Evolutionary conservation across 345 rosid genomes (phyloP).

Genomic region (Euphorbia peplus): DNA sequence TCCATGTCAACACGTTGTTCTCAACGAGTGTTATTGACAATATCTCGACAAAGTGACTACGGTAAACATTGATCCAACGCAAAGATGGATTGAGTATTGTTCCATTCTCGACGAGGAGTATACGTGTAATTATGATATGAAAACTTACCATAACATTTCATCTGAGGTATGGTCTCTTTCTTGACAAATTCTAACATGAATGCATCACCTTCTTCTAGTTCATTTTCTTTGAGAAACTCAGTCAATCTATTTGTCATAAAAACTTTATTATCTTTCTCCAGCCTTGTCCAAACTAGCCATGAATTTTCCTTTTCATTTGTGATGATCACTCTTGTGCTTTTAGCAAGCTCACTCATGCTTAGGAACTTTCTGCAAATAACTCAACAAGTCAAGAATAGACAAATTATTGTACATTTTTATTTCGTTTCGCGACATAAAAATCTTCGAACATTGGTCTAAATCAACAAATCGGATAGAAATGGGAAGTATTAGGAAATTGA

Average conservation of each 20-base stretch:
- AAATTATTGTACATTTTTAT: too few species aligned
- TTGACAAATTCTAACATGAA: conserved; percentile 5
- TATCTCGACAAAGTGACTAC: too few species aligned
- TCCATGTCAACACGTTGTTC: too few species aligned
- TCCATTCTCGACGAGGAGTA: too few species aligned
- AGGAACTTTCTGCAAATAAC: conserved; percentile 14
- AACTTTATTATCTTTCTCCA: background rate
- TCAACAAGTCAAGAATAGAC: background rate
- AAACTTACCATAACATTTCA: conserved; percentile 8
- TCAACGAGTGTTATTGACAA: too few species aligned
- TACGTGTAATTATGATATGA: too few species aligned
- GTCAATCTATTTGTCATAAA: background rate
- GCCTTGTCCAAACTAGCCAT: background rate
- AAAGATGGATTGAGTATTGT: too few species aligned
- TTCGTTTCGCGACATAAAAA: too few species aligned
- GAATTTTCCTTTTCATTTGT: conserved; percentile 8
- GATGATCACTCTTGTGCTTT: conserved; percentile 2
- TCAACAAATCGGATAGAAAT: too few species aligned
- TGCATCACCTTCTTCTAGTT: conserved; percentile 1
- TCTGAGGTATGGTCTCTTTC: background rate
- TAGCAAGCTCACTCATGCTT: background rate
- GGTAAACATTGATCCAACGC: too few species aligned
- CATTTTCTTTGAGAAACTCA: conserved; percentile 2
- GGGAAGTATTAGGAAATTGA: too few species aligned
- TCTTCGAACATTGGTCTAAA: too few species aligned